Percentiles rank a stretch among this genome's conserved stretches.
These are phyloP conservation scores for Aspergillus tanneri DNA, from an alignment of 2,329 filamentous ascomycete species.

Conservation along the genomic window DNA sequence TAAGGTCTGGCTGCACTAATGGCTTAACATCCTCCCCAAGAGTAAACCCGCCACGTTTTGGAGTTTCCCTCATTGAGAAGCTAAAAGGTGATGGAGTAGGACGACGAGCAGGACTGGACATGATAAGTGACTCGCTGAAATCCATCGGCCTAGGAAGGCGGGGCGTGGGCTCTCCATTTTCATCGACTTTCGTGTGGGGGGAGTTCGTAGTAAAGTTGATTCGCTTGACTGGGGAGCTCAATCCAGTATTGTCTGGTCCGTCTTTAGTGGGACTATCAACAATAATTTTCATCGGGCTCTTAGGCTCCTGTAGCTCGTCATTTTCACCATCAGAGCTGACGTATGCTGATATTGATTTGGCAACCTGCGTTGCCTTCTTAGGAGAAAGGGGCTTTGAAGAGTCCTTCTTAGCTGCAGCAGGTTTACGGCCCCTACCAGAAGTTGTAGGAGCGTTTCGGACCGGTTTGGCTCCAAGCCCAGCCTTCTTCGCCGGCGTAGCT, in stretches of 20 bases:
- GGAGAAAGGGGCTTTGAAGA: conserved; percentile 45
- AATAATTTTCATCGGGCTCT: conserved; percentile 34
- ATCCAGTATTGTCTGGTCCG: conserved; percentile 26
- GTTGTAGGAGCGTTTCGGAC: conserved; percentile 43
- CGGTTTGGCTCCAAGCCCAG: conserved; percentile 47
- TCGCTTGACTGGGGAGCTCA: conserved; percentile 36
- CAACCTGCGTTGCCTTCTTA: conserved; percentile 50
- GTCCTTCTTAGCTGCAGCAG: conserved; percentile 33
- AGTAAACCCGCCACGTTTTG: conserved; percentile 34
- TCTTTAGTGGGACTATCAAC: conserved; percentile 38
- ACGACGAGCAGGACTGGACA: conserved; percentile 47
- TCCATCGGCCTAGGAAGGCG: conserved; percentile 30
- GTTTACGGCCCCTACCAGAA: conserved; percentile 31
- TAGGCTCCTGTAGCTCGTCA: conserved; percentile 43
- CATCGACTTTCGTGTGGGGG: conserved; percentile 28
- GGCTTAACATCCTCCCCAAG: conserved; percentile 23
- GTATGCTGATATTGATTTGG: conserved; percentile 40
- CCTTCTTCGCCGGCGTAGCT: conserved; percentile 25
- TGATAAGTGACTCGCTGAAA: conserved; percentile 34
- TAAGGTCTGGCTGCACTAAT: conserved; percentile 24
- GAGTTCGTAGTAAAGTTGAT: conserved; percentile 33
- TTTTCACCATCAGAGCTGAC: conserved; percentile 43
- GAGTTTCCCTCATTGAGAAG: conserved; percentile 43
- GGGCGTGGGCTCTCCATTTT: conserved; percentile 34
- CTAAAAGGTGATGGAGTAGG: conserved; percentile 47